Evolutionary conservation across 2,329 filamentous ascomycete species (phyloP).

Genomic region (Metarhizium brunneum): DNA sequence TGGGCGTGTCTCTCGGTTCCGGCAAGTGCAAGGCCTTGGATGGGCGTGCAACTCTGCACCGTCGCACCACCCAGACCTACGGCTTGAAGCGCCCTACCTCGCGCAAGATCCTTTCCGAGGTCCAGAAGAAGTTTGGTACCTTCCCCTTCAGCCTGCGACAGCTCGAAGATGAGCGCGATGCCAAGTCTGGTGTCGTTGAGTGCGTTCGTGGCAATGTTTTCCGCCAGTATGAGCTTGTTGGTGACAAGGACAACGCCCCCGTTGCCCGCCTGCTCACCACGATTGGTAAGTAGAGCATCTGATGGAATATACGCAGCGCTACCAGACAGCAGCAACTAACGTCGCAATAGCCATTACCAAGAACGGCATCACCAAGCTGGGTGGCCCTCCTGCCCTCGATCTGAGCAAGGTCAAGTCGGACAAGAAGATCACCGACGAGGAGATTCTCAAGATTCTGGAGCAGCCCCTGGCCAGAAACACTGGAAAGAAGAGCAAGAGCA

Average conservation of each 20-base stretch:
- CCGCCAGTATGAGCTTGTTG: constrained; percentile 91
- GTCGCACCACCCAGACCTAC: constrained; percentile 86
- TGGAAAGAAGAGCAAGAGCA: constrained; percentile 87
- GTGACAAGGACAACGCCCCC: constrained; percentile 79
- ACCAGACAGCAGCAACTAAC: constrained; percentile 5
- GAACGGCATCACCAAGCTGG: constrained; percentile 85
- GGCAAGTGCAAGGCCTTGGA: constrained; percentile 93
- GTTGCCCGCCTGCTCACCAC: constrained; percentile 87
- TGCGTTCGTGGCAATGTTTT: constrained; percentile 89
- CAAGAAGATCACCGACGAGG: constrained; percentile 96
- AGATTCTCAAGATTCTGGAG: constrained; percentile 89
- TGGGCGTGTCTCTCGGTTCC: constrained; percentile 80
- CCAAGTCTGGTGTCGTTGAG: constrained; percentile 92
- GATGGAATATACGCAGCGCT: background rate
- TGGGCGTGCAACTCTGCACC: constrained; percentile 84
- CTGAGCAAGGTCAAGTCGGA: constrained; percentile 80
- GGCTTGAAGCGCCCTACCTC: constrained; percentile 90
- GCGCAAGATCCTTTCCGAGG: constrained; percentile 83
- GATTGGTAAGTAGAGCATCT: constrained; percentile 59
- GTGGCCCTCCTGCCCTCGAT: constrained; percentile 67
- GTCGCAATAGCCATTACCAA: constrained; percentile 73
- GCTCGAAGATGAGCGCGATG: constrained; percentile 90
- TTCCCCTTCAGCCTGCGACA: constrained; percentile 98
- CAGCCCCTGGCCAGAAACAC: constrained; percentile 79
- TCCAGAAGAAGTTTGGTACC: constrained; percentile 92